Evolutionary conservation across 441 rosid genomes (phyloP), one percentile per base, ranked within the genome.

Genomic region (Croton laevigatus): DNA sequence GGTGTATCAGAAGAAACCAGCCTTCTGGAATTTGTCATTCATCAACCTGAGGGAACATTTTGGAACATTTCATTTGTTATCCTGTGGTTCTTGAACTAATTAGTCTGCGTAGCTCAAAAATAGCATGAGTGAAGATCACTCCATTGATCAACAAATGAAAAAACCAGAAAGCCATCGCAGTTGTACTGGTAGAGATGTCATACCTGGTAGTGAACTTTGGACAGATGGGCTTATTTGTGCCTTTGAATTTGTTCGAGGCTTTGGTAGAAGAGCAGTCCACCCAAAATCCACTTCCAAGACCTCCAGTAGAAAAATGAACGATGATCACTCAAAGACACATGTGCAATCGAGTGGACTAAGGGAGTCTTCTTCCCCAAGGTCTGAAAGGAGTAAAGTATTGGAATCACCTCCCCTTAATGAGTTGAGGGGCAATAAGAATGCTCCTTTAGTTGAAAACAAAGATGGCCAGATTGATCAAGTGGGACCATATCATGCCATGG

Each of bases 191-290:
- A 79, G 80, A 78, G 96, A 86, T 78, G 76, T 72, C 42, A 60
- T 55, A 10, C 86, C 87, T 17, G 80, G 78, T 51, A 80, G 78
- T 82, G 91, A 87, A 66, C 86, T 88, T 58, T 94, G 99, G 98
- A 86, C 73, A 22, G 94, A 90, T 71, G 99, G 98, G 72, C 88
- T 94, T 67, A 87, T 94, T 34, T 92, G 94, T 62, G 98, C 96
- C 73, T 94, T 90, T 73, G 97, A 92, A 69, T 89, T 80, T 63
- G 78, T 89, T 55, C 82, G 82, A 75, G 80, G 84, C 49, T 82
- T 61, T 10, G 60, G 71, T 22, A 89, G 60, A 71, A 85, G 79
- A 69, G 73, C 83, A 32, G 2, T 37, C 23, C 70, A 62, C 68
- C n/a, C 87, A 16, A 84, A 79, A 67, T 62, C 71, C 66, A 62